Conservation (phyloP, 2,329 filamentous ascomycete species). For the Cercospora berteroae region DNA sequence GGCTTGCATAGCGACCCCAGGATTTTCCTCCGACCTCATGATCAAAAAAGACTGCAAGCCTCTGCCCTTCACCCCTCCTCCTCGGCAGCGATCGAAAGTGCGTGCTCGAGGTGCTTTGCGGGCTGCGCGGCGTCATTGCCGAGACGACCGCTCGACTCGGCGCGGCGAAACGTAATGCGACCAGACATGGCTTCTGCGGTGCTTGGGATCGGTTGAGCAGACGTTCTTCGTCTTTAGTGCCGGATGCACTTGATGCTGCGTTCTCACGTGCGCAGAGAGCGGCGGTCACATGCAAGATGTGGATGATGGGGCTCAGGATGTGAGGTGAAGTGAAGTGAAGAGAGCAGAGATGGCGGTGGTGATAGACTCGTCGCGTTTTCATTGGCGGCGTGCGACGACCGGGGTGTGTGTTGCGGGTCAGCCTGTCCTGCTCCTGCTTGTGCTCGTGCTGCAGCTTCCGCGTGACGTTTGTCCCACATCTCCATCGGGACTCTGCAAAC, state of each 20-base stretch:
- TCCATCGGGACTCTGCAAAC: background rate
- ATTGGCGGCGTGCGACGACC: constrained; percentile 10
- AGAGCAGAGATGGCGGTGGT: background rate
- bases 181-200: background rate
- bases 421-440: background rate
- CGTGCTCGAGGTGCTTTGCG: background rate
- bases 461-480: background rate
- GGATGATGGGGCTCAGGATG: background rate
- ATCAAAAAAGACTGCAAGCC: background rate
- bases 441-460: background rate
- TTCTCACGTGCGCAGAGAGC: background rate
- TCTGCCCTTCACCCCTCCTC: background rate
- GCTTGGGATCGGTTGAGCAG: background rate
- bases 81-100: background rate
- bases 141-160: constrained; percentile 1
- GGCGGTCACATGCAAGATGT: constrained; percentile 9
- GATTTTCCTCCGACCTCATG: constrained; percentile 1
- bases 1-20: background rate
- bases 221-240: background rate
- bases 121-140: background rate
- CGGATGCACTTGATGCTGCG: background rate
- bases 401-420: background rate
- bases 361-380: constrained; percentile 1
- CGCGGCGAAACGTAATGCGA: background rate
- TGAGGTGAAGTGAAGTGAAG: background rate